Base-by-base conservation (phyloP, 1,284 basidiomycete species). In the Puccinia polysora region DNA sequence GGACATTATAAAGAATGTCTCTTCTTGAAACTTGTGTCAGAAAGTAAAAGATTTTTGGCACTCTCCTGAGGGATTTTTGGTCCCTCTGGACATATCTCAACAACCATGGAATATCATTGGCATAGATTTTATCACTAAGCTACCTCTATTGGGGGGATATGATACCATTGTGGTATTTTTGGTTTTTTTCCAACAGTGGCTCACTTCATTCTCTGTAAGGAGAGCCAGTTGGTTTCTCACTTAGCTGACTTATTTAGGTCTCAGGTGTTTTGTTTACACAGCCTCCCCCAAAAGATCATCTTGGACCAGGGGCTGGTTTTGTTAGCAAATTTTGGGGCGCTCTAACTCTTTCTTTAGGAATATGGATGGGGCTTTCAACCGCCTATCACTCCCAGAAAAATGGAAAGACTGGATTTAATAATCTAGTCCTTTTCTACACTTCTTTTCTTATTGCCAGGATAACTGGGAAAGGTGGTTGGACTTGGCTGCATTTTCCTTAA, bases 401-500 rank as follows among this genome's bases (percentile, higher is more conserved):
- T 58, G 63, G 63, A 14, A 45, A 69, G 49, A 40, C 53, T 8
- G 55, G 59, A 50, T 10, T 15, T 2, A 40, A n/a, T 23, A 69
- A 69, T 50, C 50, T 59, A 55, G n/a, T 52, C 3, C 6, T 69
- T 60, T 77, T 10, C 73, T 74, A 0, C 47, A 43, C 47, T 78
- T 74, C 62, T 55, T 23, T 25, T 15, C 53, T 15, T 73, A 77
- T 59, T 4, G 69, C 5, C 72, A 75, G 38, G 62, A 75, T 32
- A 64, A 77, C 53, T 80, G 78, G 79, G 23, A 18, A 7, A 56
- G 75, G 1, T 75, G 72, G 50, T 68, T 81, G 10, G 69, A 74
- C 1, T 43, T 75, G 0, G 76, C 79, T 0, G 78, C 82, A 58
- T 82, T 82, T 43, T 50, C 76, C 0, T 75, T 78, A 64, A 81